A percentile compares a stretch with the other conserved stretches of the same genome.
Evolutionary conservation across 805 yeast species (phyloP).

Genomic region (Yarrowia deformans): DNA sequence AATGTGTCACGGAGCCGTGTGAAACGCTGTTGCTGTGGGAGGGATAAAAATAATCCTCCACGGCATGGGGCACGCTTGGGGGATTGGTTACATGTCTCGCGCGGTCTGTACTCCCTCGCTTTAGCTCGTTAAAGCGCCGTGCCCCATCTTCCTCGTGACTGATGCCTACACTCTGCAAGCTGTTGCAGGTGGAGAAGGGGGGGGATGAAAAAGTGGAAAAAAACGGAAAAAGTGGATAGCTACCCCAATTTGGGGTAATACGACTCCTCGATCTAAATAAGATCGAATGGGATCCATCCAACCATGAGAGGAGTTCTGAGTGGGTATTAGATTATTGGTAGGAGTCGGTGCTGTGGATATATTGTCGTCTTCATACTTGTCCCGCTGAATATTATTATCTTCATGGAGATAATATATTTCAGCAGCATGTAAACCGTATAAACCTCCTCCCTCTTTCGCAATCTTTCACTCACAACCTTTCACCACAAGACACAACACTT

Average conservation of each 20-base stretch:
- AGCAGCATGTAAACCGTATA: too few relatives aligned
- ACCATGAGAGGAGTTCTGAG: too few relatives aligned
- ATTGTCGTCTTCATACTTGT: too few relatives aligned
- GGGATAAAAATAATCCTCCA: not conserved
- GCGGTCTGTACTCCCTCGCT: not conserved
- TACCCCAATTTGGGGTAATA: not conserved
- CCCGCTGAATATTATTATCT: not conserved
- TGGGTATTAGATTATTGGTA: not conserved
- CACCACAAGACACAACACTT: too few relatives aligned
- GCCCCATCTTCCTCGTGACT: slow-evolving; percentile 20
- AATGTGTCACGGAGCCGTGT: not conserved
- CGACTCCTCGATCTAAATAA: slow-evolving; percentile 10
- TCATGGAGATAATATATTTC: not conserved
- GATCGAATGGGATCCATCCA: too few relatives aligned
- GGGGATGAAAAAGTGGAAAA: not conserved
- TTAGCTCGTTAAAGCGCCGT: slow-evolving; percentile 12
- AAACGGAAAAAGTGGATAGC: too few relatives aligned
- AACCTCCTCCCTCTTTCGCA: too few relatives aligned
- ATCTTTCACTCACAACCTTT: too few relatives aligned
- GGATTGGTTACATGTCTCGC: not conserved
- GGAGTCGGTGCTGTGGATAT: too few relatives aligned
- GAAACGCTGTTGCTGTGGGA: not conserved
- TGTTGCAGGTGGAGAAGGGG: slow-evolving; percentile 24
- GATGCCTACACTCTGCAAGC: slow-evolving; percentile 35
- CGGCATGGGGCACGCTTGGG: too few relatives aligned